These are phyloP conservation scores for Seiridium unicorne DNA, from an alignment of 2,329 filamentous ascomycete genomes.

Conservation along the genomic window DNA sequence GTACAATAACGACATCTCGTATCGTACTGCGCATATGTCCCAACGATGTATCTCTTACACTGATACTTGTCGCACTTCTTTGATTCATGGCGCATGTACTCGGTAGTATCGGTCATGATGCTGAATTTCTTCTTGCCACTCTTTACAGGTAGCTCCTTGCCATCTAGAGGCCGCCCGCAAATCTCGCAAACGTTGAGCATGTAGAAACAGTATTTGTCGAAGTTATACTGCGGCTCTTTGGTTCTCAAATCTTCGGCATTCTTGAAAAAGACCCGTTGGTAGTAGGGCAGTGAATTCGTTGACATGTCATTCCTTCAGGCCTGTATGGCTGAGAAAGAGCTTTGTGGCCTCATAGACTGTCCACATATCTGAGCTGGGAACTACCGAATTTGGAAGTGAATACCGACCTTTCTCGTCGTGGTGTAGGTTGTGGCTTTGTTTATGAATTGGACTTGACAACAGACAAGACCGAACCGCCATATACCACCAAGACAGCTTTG, in stretches of 20 bases:
- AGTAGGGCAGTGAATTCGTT: slow-evolving; percentile 7
- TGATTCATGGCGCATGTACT: slow-evolving; percentile 5
- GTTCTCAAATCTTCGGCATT: slow-evolving; percentile 1
- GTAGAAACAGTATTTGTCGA: slow-evolving; percentile 5
- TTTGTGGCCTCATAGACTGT: not conserved
- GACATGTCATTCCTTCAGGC: not conserved
- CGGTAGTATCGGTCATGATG: slow-evolving; percentile 7
- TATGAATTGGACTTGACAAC: no score
- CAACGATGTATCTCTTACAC: slow-evolving; percentile 5
- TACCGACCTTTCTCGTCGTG: not conserved
- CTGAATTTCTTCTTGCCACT: slow-evolving; percentile 5
- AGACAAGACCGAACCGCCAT: no score
- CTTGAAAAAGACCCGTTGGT: slow-evolving; percentile 2
- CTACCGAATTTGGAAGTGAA: not conserved
- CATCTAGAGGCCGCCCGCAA: not conserved
- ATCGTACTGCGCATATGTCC: slow-evolving; percentile 4
- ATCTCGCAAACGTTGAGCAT: slow-evolving; percentile 9
- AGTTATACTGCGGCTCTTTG: slow-evolving; percentile 1
- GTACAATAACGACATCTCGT: slow-evolving; percentile 2
- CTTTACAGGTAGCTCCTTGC: not conserved
- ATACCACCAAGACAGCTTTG: no score
- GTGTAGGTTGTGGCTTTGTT: not conserved
- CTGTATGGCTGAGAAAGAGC: not conserved
- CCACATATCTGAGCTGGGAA: not conserved
- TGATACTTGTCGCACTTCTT: slow-evolving; percentile 3